phyloP scores from a whole-genome alignment of 1,284 basidiomycete species.

The Cryptococcus depauperatus region DNA sequence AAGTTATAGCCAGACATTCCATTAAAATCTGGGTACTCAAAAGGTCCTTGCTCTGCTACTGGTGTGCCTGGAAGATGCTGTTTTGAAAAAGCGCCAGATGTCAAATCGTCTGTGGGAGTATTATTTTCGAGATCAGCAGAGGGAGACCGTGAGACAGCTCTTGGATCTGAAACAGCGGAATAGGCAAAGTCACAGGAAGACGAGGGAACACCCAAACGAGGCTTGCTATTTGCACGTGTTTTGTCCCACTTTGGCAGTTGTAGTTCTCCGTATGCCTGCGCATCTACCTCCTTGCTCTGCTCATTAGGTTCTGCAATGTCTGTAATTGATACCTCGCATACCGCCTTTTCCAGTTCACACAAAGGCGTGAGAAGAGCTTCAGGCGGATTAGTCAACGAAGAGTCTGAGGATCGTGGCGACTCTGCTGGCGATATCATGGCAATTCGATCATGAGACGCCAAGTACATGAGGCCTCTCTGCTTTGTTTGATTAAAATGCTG shows the following conservation, averaged over 20 bases:
- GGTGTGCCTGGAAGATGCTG: slow-evolving; percentile 20
- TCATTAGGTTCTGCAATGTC: background rate
- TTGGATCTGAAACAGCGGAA: background rate
- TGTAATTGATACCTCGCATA: slow-evolving; percentile 6
- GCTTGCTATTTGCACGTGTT: no score
- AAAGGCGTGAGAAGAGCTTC: slow-evolving; percentile 11
- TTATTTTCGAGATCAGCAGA: background rate
- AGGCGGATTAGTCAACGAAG: slow-evolving; percentile 4
- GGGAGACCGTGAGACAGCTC: background rate
- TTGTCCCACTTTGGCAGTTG: background rate
- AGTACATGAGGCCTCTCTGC: no score
- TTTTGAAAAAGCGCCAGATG: slow-evolving; percentile 18
- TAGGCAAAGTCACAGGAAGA: background rate
- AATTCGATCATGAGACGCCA: no score
- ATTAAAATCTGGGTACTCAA: slow-evolving; percentile 25
- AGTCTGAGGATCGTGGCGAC: slow-evolving; percentile 13
- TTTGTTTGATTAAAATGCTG: no score
- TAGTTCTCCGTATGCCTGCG: background rate
- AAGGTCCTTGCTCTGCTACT: slow-evolving; percentile 27
- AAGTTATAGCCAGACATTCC: background rate
- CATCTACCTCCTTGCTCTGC: background rate
- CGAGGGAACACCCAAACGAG: background rate
- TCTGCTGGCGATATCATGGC: slow-evolving; percentile 1
- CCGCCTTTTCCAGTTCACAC: slow-evolving; percentile 11
- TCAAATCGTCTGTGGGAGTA: slow-evolving; percentile 12